Evolutionary conservation across 2,329 filamentous ascomycete species (phyloP), one percentile per base, ranked within the genome.

Genomic region (Teratosphaeria destructans): DNA sequence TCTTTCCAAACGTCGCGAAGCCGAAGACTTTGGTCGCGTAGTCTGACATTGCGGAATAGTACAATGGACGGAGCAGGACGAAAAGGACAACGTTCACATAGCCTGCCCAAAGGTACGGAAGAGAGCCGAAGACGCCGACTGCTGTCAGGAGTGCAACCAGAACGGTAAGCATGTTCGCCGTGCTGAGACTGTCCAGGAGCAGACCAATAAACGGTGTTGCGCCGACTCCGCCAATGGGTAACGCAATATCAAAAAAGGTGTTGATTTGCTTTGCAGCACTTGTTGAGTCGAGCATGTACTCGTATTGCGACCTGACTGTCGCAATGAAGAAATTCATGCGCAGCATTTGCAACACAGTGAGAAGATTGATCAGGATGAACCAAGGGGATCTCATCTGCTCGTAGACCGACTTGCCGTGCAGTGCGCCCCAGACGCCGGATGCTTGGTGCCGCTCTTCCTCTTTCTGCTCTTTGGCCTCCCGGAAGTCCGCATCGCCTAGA

Each of bases 21-120:
- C 91, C 91, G 71, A 96, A 96, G 39, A 96, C 90, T 75, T 95
- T 95, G 62, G 90, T 90, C 23, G 85, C 83, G 73, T 95, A 95
- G 75, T 96, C 91, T 29, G 81, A 93, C 60, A 96, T 89, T 7
- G 90, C 85, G 0, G 90, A 95, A 76, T 96, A 96, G 75, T 95
- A 96, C 34, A 96, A 85, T 0, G 92, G 91, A 0, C 91, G 84
- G 69, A 94, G 92, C 26, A 95, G 74, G 11, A 94, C 89, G 69
- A 96, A 95, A 10, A 96, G 81, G 54, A 80, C 76, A 57, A 96
- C 79, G 65, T 92, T 92, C 14, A 80, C 78, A 66, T 95, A 95
- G 0, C 86, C 89, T 0, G 86, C 85, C 82, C 85, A 87, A 27
- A 84, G 79, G 63, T 83, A 79, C 0, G 88, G 86, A 4, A 96